These are phyloP conservation scores for Aspergillus transmontanensis DNA, from an alignment of 2,329 filamentous ascomycete species.

Conservation along the genomic window DNA sequence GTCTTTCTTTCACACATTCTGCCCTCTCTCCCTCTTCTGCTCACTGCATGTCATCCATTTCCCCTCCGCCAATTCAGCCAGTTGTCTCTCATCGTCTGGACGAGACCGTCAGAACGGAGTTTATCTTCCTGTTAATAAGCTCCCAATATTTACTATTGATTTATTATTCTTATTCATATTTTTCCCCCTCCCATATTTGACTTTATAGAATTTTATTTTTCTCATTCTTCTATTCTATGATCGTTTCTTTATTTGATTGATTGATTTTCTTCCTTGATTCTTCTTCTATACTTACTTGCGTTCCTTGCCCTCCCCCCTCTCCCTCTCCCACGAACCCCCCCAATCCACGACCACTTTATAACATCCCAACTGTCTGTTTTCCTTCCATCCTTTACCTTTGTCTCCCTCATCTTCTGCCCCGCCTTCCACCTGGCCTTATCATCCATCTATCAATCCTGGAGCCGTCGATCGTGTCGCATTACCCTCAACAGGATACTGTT, in stretches of 20 bases:
- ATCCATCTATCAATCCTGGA: conserved; percentile 25
- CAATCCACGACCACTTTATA: not conserved
- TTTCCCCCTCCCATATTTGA: not conserved
- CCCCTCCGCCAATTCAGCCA: conserved; percentile 17
- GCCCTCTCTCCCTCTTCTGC: conserved; percentile 4
- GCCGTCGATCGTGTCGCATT: conserved; percentile 19
- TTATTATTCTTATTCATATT: conserved; percentile 8
- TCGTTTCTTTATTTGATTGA: not conserved
- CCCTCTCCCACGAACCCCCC: not conserved
- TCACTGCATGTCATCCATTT: conserved; percentile 23
- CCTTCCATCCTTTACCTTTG: conserved; percentile 3
- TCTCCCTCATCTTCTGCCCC: not conserved
- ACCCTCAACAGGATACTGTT: conserved; percentile 6
- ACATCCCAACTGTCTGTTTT: not conserved
- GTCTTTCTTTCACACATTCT: conserved; percentile 3
- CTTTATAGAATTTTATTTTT: too few relatives aligned
- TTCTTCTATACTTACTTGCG: not conserved
- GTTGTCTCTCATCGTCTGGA: conserved; percentile 15
- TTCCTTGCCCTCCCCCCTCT: not conserved
- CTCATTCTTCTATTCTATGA: not conserved
- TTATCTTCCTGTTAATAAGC: conserved; percentile 10
- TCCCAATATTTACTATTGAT: not conserved
- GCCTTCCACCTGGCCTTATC: conserved; percentile 12
- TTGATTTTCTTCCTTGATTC: not conserved
- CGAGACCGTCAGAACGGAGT: conserved; percentile 15